Conservation (phyloP, 2,329 filamentous ascomycete species). For the Cytospora paraplurivora region DNA sequence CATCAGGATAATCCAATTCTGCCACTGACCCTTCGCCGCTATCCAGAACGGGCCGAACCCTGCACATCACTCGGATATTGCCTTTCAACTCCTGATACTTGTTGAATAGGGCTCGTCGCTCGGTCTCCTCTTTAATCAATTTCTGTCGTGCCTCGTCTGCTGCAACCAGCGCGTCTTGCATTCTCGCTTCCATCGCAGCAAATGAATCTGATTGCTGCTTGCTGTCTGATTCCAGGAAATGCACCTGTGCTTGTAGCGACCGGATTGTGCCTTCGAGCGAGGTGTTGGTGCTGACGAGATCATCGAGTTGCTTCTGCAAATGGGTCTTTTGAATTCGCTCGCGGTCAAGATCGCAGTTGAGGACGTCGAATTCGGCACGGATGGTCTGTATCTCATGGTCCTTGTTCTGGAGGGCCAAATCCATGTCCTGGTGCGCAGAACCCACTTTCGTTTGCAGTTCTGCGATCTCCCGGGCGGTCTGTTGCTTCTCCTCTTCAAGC, state of each 20-base stretch:
- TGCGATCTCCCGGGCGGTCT: constrained; percentile 58
- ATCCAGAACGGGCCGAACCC: constrained; percentile 76
- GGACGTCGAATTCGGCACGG: constrained; percentile 47
- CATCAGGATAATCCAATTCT: constrained; percentile 76
- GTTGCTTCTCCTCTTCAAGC: constrained; percentile 64
- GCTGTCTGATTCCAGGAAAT: constrained; percentile 86
- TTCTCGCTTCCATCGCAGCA: constrained; percentile 74
- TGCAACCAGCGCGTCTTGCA: constrained; percentile 73
- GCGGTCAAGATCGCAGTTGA: constrained; percentile 56
- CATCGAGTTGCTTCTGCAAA: constrained; percentile 55
- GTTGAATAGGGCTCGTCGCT: constrained; percentile 91
- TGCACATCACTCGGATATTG: constrained; percentile 97
- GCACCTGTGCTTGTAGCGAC: constrained; percentile 77
- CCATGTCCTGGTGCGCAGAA: constrained; percentile 55
- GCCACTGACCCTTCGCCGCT: constrained; percentile 65
- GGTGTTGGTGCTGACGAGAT: constrained; percentile 61
- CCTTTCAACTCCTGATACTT: constrained; percentile 97
- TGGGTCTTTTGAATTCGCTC: constrained; percentile 65
- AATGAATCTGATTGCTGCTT: constrained; percentile 88
- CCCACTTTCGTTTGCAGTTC: constrained; percentile 60
- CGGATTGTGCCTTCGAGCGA: constrained; percentile 74
- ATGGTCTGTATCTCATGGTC: constrained; percentile 57
- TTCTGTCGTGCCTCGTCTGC: constrained; percentile 76
- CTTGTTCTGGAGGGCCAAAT: constrained; percentile 50
- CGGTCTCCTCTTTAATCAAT: constrained; percentile 85